phyloP scores from a whole-genome alignment of 1,284 basidiomycete genomes.

The Tilletia walkeri region DNA sequence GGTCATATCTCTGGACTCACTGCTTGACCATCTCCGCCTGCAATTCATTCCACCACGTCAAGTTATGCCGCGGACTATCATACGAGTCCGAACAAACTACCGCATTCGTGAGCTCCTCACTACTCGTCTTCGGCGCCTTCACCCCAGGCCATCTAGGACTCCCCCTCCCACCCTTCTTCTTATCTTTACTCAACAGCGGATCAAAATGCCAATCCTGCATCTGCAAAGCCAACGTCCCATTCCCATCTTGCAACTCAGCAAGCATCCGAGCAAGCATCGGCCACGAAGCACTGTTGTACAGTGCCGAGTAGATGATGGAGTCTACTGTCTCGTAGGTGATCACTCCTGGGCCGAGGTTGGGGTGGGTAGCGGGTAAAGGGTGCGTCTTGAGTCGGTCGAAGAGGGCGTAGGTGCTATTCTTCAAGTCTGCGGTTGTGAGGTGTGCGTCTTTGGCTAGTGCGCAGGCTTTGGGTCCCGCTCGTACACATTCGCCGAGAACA shows the following conservation, averaged over 20 bases:
- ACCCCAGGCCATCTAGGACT: background rate
- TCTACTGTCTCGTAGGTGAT: conserved; percentile 29
- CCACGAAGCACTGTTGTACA: conserved; percentile 29
- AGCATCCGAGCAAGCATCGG: conserved; percentile 22
- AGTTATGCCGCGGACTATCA: conserved; percentile 19
- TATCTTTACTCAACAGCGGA: conserved; percentile 12
- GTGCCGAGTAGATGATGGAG: conserved; percentile 25
- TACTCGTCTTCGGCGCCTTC: background rate
- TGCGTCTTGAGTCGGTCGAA: conserved; percentile 21
- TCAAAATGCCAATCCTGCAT: conserved; percentile 31
- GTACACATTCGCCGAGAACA: conserved; percentile 32
- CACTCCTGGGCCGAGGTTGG: conserved; percentile 23
- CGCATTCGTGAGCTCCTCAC: conserved; percentile 26
- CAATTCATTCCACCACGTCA: conserved; percentile 26
- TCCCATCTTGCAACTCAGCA: conserved; percentile 24
- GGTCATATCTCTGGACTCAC: no score
- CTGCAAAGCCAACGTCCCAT: conserved; percentile 23
- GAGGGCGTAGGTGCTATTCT: conserved; percentile 21
- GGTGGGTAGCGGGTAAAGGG: conserved; percentile 26
- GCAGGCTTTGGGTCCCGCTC: conserved; percentile 28
- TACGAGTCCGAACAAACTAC: conserved; percentile 36
- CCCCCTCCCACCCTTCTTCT: background rate
- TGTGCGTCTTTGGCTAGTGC: conserved; percentile 20
- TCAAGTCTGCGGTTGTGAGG: conserved; percentile 1
- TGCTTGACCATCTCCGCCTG: conserved; percentile 26